Percentiles rank a stretch among this genome's conserved stretches.
phyloP scores from a whole-genome alignment of 164 flowering plant genomes.

The grape (Vitis vinifera) region ASM3070453v1 NC_081809.1:3457001-3457500 shows the following conservation, averaged over 20 bases:
- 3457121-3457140: conserved; percentile 51
- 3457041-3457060: conserved; percentile 57
- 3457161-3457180: conserved; percentile 59
- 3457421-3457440: conserved; percentile 61
- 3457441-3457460: conserved; percentile 67
- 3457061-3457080: conserved; percentile 58
- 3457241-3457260: conserved; percentile 55
- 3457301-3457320: conserved; percentile 31
- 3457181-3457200: conserved; percentile 27
- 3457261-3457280: conserved; percentile 52
- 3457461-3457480: conserved; percentile 52
- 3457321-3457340: conserved; percentile 44
- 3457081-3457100: conserved; percentile 47
- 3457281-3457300: conserved; percentile 28
- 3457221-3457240: conserved; percentile 79
- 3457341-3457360: conserved; percentile 58
- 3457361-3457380: conserved; percentile 37
- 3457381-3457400: conserved; percentile 60
- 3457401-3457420: conserved; percentile 57
- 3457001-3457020: conserved; percentile 25
- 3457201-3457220: conserved; percentile 51
- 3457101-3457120: conserved; percentile 42
- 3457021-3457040: conserved; percentile 63
- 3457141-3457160: conserved; percentile 58
- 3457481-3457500: conserved; percentile 55